These are phyloP conservation scores for Royoungia palumana DNA, from an alignment of 768 basidiomycete genomes.

Conservation along the genomic window DNA sequence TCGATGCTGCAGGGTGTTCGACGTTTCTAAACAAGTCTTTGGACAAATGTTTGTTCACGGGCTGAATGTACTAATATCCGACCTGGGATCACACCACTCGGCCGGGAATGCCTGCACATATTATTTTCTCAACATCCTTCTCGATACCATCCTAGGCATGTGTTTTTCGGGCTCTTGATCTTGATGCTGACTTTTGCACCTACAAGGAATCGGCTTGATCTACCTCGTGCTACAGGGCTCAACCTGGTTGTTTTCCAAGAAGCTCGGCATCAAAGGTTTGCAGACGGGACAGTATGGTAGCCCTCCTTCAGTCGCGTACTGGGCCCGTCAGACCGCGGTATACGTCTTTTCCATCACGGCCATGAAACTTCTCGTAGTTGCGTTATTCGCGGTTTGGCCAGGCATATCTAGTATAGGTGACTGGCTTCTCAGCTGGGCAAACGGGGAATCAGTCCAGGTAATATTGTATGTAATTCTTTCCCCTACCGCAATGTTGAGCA, in stretches of 20 bases:
- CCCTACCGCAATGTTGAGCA: neutral
- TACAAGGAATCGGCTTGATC: conserved; percentile 72
- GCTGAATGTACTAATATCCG: conserved; percentile 76
- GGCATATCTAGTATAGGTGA: conserved; percentile 74
- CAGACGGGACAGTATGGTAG: conserved; percentile 85
- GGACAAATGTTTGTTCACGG: conserved; percentile 83
- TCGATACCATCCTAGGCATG: conserved; percentile 76
- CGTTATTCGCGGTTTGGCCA: conserved; percentile 67
- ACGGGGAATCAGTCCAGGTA: conserved; percentile 66
- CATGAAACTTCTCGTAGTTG: conserved; percentile 92
- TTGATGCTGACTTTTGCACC: conserved; percentile 6
- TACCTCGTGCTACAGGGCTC: conserved; percentile 67
- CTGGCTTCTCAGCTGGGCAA: conserved; percentile 81
- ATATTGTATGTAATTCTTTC: conserved; percentile 60
- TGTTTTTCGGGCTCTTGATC: neutral
- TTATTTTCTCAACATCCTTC: conserved; percentile 89
- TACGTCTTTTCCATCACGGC: conserved; percentile 77
- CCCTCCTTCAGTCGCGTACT: conserved; percentile 72
- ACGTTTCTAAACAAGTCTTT: conserved; percentile 87
- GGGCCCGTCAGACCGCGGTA: conserved; percentile 73
- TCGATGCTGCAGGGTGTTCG: conserved; percentile 64
- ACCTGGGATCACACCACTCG: conserved; percentile 63
- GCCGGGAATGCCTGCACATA: conserved; percentile 84
- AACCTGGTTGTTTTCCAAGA: conserved; percentile 63
- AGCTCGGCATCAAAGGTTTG: conserved; percentile 67